Base-by-base conservation (phyloP, 2,329 filamentous ascomycete genomes). In the Diaporthe sp. region DNA sequence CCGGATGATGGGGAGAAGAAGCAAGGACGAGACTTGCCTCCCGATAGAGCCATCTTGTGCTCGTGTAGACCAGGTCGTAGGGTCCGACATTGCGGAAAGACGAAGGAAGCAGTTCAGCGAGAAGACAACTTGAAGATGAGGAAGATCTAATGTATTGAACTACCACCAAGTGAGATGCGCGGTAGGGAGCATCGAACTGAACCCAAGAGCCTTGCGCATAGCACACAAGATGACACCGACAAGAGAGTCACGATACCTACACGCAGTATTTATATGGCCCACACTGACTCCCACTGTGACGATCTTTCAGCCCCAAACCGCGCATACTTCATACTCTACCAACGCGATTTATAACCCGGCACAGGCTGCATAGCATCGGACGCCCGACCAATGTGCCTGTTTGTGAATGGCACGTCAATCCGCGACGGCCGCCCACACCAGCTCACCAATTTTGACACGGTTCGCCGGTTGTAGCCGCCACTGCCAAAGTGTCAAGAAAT, bases 351-450 rank as follows among this genome's bases (percentile, higher is more conserved):
- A 42, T 34, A 9, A 42, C 1, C 25, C 17, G 39, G n/a, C n/a
- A 42, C 65, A 42, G 15, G 28, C 15, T 51, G 13, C 46, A 39
- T 39, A 53, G 65, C 65, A 39, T 42, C 34, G 2, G 22, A 42
- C 65, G 65, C 65, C 65, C 65, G 34, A 69, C 65, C 49, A 69
- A n/a, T 15, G 34, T 69, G 65, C 34, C 34, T 31, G 34, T 10
- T 2, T 7, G 17, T 55, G n/a, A 55, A 55, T 4, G n/a, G 46
- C 9, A 55, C 15, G 8, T 39, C 34, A 31, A 55, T 28, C n/a
- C 22, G 49, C 34, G 34, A 69, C 15, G 15, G 15, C 65, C n/a
- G 8, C 42, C 15, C 13, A 31, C 15, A 31, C 31, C 49, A 15
- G 13, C 31, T 28, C 19, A 13, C 7, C 22, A 31, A 3, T 12